These are phyloP conservation scores for Hemileccinum rubropunctum DNA, from an alignment of 768 basidiomycete genomes.

Conservation along the genomic window DNA sequence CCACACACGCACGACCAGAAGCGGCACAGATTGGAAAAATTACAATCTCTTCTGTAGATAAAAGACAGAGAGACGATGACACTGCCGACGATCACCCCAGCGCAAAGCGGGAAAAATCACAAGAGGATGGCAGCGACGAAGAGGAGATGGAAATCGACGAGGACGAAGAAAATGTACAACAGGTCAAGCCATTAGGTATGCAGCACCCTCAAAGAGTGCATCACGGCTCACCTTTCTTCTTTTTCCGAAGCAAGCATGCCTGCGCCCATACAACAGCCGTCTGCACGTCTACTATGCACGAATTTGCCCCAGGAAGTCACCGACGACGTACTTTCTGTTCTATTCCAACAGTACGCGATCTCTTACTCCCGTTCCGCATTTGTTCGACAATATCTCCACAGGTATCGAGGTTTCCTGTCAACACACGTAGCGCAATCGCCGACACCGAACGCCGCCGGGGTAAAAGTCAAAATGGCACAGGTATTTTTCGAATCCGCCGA, in stretches of 20 bases:
- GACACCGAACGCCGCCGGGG: constrained; percentile 60
- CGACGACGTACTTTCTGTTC: constrained; percentile 77
- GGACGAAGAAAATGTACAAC: constrained; percentile 62
- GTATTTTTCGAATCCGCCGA: constrained; percentile 75
- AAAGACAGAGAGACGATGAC: constrained; percentile 67
- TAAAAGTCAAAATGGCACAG: constrained; percentile 76
- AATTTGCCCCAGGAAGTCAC: constrained; percentile 92
- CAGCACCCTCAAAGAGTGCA: constrained; percentile 17
- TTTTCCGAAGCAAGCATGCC: constrained; percentile 40
- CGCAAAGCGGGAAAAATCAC: constrained; percentile 67
- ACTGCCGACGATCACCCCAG: constrained; percentile 50
- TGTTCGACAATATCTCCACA: constrained; percentile 30
- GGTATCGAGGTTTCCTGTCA: constrained; percentile 80
- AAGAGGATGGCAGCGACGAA: constrained; percentile 63
- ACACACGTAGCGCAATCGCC: constrained; percentile 70
- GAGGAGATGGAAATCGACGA: constrained; percentile 96
- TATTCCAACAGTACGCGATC: constrained; percentile 85
- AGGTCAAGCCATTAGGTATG: constrained; percentile 46
- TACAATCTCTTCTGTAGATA: constrained; percentile 43
- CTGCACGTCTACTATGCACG: constrained; percentile 67
- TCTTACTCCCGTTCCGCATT: background rate
- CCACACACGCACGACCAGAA: constrained; percentile 55
- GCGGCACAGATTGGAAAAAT: constrained; percentile 38
- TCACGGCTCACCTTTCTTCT: constrained; percentile 12
- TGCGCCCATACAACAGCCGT: constrained; percentile 50